phyloP scores from a whole-genome alignment of 1,284 basidiomycete species.

The Moesziomyces aphidis region DNA sequence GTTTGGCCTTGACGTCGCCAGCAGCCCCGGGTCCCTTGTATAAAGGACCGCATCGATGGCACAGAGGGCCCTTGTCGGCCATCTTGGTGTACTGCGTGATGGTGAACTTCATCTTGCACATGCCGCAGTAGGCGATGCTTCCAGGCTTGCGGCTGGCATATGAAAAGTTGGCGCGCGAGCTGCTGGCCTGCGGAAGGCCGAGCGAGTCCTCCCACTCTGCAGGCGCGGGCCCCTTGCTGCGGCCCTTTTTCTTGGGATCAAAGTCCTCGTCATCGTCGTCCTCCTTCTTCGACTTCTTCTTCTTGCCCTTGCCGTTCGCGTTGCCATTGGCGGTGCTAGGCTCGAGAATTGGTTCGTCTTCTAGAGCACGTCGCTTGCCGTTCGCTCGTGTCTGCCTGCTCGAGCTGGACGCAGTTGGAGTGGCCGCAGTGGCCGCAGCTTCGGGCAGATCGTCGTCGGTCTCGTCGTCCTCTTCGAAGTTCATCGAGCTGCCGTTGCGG shows the following conservation, averaged over 20 bases:
- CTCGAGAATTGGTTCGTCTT: conserved; percentile 56
- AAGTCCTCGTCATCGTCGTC: conserved; percentile 66
- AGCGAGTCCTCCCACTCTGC: conserved; percentile 70
- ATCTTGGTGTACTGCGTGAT: conserved; percentile 75
- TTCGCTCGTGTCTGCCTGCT: conserved; percentile 66
- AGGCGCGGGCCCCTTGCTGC: conserved; percentile 71
- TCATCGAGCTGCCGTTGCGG: conserved; percentile 49
- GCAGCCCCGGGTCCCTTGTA: conserved; percentile 31
- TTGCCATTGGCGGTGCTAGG: conserved; percentile 69
- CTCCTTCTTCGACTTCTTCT: conserved; percentile 25
- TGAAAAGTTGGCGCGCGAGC: conserved; percentile 72
- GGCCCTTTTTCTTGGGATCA: conserved; percentile 69
- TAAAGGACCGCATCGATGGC: conserved; percentile 51
- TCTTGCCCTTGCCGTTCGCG: conserved; percentile 71
- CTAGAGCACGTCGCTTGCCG: conserved; percentile 26
- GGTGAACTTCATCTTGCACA: conserved; percentile 86
- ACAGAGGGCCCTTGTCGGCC: conserved; percentile 40
- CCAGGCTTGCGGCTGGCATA: conserved; percentile 72
- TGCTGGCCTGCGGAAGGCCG: conserved; percentile 59
- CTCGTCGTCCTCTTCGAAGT: conserved; percentile 73
- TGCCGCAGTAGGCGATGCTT: conserved; percentile 82
- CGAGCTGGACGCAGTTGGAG: conserved; percentile 57
- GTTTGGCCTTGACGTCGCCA: conserved; percentile 26
- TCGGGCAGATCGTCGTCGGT: conserved; percentile 75
- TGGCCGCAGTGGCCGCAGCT: conserved; percentile 51